These are phyloP conservation scores for Rhizopogon vinicolor DNA, from an alignment of 768 basidiomycete species.

Conservation along the genomic window DNA sequence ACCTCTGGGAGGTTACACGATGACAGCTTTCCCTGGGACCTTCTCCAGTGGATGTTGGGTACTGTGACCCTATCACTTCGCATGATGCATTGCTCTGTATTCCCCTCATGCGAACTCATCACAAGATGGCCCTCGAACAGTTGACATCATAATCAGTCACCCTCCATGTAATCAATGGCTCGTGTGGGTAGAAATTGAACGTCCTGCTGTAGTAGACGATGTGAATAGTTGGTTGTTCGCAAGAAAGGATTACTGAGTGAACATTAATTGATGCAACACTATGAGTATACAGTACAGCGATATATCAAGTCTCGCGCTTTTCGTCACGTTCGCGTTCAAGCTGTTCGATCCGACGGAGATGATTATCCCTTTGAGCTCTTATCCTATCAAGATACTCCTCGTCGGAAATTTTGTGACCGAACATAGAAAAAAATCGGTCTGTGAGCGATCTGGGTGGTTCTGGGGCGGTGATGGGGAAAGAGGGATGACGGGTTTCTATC, in stretches of 20 bases:
- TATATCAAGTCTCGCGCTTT: constrained; percentile 7
- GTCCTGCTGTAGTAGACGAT: too few relatives aligned
- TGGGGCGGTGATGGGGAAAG: neutral
- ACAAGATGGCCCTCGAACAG: too few relatives aligned
- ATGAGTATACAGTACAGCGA: neutral
- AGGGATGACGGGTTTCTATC: neutral
- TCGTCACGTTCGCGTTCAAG: constrained; percentile 37
- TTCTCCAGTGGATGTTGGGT: too few relatives aligned
- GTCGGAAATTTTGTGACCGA: constrained; percentile 50
- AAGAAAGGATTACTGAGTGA: neutral
- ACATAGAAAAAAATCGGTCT: constrained; percentile 32
- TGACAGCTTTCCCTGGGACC: too few relatives aligned
- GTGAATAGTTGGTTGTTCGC: neutral
- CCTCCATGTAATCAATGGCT: too few relatives aligned
- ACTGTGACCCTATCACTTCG: too few relatives aligned
- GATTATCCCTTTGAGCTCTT: constrained; percentile 48
- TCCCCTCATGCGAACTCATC: too few relatives aligned
- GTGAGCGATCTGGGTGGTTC: constrained; percentile 16
- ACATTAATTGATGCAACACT: neutral
- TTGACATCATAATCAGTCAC: too few relatives aligned
- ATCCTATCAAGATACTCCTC: constrained; percentile 66
- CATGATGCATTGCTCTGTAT: too few relatives aligned
- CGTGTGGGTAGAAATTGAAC: too few relatives aligned
- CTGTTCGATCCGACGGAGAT: constrained; percentile 54
- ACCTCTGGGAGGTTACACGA: too few relatives aligned